Evolutionary conservation across 2,329 filamentous ascomycete genomes (phyloP).

Genomic region (Fusarium verrucosum): DNA sequence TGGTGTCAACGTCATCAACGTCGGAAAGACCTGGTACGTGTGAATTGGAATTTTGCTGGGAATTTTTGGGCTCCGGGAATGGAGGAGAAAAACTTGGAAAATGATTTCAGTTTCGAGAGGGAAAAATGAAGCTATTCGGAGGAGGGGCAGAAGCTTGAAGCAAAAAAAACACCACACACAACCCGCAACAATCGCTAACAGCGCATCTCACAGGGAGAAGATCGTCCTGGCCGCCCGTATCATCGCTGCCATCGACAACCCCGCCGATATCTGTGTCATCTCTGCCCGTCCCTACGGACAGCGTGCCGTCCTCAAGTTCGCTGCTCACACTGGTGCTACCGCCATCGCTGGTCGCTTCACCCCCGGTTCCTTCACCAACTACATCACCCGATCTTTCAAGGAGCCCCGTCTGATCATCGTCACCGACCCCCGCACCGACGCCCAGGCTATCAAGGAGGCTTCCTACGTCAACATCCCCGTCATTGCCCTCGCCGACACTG

Average conservation of each 20-base stretch:
- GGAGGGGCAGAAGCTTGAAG: conserved; percentile 29
- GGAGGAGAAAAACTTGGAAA: neutral
- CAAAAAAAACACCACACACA: conserved; percentile 30
- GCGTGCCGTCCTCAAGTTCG: conserved; percentile 99
- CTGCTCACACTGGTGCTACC: conserved; percentile 95
- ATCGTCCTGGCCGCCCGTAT: conserved; percentile 98
- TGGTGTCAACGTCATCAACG: conserved; percentile 98
- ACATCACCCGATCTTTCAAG: conserved; percentile 99
- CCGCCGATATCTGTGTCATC: conserved; percentile 98
- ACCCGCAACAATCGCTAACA: conserved; percentile 28
- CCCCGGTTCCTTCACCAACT: conserved; percentile 99
- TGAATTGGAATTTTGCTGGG: neutral
- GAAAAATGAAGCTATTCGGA: conserved; percentile 27
- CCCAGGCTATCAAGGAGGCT: conserved; percentile 99
- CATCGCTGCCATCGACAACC: conserved; percentile 99
- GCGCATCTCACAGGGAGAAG: conserved; percentile 80
- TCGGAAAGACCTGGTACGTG: conserved; percentile 98
- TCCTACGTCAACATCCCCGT: conserved; percentile 99
- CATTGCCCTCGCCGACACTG: conserved; percentile 98
- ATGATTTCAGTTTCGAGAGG: neutral
- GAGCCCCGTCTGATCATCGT: conserved; percentile 99
- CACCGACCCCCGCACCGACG: conserved; percentile 98
- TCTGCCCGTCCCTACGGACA: conserved; percentile 99
- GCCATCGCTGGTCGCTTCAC: conserved; percentile 99
- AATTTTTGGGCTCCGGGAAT: neutral